These are phyloP conservation scores for Mycena vitilis DNA, from an alignment of 768 basidiomycete genomes.

Conservation along the genomic window DNA sequence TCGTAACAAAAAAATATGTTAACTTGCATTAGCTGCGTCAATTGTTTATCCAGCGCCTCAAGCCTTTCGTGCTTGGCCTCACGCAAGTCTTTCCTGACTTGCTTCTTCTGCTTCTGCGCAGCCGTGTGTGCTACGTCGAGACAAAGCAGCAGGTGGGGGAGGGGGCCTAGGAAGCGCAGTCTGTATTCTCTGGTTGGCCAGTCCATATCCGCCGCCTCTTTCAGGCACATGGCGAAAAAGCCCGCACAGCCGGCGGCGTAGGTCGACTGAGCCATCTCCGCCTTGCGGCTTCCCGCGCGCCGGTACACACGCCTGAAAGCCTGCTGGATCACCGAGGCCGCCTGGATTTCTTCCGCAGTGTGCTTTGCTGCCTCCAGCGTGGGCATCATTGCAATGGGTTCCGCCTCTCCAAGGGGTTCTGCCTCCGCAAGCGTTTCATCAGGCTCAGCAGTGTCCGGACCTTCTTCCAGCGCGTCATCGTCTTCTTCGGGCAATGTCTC, in stretches of 20 bases:
- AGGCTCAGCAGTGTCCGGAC: slow-evolving; percentile 17
- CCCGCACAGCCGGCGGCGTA: slow-evolving; percentile 37
- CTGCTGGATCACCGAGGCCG: slow-evolving; percentile 41
- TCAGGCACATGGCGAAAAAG: slow-evolving; percentile 45
- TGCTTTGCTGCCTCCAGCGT: slow-evolving; percentile 34
- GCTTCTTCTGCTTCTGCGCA: slow-evolving; percentile 44
- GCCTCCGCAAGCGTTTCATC: slow-evolving; percentile 19
- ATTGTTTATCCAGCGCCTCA: slow-evolving; percentile 46
- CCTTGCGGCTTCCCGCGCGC: slow-evolving; percentile 26
- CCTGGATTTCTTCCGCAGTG: slow-evolving; percentile 42
- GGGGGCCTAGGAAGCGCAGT: slow-evolving; percentile 49
- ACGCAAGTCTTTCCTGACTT: slow-evolving; percentile 44
- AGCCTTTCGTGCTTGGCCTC: slow-evolving; percentile 48
- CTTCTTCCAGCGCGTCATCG: slow-evolving; percentile 32
- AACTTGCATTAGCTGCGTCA: slow-evolving; percentile 50
- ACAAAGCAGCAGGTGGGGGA: slow-evolving; percentile 56
- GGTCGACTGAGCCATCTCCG: slow-evolving; percentile 28
- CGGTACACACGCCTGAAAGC: slow-evolving; percentile 27
- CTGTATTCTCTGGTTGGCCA: slow-evolving; percentile 50
- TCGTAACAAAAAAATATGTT: neutral
- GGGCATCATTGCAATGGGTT: slow-evolving; percentile 30
- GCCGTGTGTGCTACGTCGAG: slow-evolving; percentile 48
- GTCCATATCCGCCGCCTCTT: slow-evolving; percentile 39
- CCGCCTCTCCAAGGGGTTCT: slow-evolving; percentile 3
- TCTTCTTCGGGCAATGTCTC: slow-evolving; percentile 21